Conservation (phyloP, 441 rosid genomes). For the Adansonia gregorii region DNA sequence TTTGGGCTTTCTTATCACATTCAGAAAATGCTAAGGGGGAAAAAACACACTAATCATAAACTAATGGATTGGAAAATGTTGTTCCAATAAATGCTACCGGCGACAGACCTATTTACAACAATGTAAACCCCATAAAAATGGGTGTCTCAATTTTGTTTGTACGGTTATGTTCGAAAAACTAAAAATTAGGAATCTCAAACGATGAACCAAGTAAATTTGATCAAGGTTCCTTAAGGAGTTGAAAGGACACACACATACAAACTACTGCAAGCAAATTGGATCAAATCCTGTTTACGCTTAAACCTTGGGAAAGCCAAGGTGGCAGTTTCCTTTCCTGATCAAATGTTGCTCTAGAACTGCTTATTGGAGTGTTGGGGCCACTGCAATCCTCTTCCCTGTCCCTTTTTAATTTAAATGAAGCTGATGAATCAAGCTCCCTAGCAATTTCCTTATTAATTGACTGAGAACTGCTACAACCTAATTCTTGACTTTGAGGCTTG, state of each 20-base stretch:
- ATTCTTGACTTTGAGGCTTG: constrained; percentile 6
- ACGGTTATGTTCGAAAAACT: constrained; percentile 23
- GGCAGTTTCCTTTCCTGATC: constrained; percentile 68
- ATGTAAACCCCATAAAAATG: constrained; percentile 12
- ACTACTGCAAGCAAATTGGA: too few species aligned
- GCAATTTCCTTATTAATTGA: constrained; percentile 29
- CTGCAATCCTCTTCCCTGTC: constrained; percentile 48
- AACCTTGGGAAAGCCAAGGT: constrained; percentile 76
- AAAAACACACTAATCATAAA: neutral
- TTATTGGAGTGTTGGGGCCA: constrained; percentile 51
- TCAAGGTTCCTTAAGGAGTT: constrained; percentile 17
- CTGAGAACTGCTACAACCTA: neutral
- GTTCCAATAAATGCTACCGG: neutral
- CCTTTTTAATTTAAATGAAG: constrained; percentile 37
- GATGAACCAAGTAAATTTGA: constrained; percentile 31
- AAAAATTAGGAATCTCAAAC: constrained; percentile 20
- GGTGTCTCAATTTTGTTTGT: constrained; percentile 18
- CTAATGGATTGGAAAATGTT: neutral
- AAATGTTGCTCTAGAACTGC: constrained; percentile 59
- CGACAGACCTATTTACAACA: constrained; percentile 24
- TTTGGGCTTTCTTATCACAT: too few species aligned
- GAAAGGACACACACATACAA: constrained; percentile 19
- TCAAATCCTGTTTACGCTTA: constrained; percentile 55
- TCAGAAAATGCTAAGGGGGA: too few species aligned
- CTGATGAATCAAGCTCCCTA: constrained; percentile 31